Evolutionary conservation across 176 grass and related monocot genomes (phyloP).

Genomic region (Urochloa ruziziensis): DNA sequence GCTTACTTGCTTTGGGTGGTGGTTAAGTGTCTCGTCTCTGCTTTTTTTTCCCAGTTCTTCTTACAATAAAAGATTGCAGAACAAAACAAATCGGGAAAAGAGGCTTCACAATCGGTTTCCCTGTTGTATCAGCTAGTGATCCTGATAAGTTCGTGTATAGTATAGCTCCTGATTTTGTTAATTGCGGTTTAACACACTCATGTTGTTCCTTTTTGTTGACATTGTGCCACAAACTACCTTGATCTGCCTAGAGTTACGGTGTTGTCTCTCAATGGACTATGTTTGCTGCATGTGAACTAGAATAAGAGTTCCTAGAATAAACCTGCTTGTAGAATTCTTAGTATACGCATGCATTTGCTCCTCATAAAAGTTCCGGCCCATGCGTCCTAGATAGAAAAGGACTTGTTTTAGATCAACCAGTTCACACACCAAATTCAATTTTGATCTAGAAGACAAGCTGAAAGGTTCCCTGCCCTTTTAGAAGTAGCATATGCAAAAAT

Average conservation of each 20-base stretch:
- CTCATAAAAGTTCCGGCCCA: not conserved
- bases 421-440: not conserved
- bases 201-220: not conserved
- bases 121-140: not conserved
- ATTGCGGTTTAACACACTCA: not conserved
- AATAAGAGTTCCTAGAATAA: not conserved
- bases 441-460: not conserved
- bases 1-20: not conserved
- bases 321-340: not conserved
- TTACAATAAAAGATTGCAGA: not conserved
- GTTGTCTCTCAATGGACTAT: not conserved
- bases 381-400: not conserved
- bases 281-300: not conserved
- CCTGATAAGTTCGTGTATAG: not conserved
- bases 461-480: not conserved
- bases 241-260: not conserved
- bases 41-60: not conserved
- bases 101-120: not conserved
- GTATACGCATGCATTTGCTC: not conserved
- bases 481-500: not conserved
- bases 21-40: not conserved
- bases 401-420: not conserved
- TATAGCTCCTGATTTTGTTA: no score
- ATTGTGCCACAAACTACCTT: not conserved
- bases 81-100: not conserved